These are phyloP conservation scores for Puccinia triticina DNA, from an alignment of 1,284 basidiomycete genomes.

Conservation along the genomic window DNA sequence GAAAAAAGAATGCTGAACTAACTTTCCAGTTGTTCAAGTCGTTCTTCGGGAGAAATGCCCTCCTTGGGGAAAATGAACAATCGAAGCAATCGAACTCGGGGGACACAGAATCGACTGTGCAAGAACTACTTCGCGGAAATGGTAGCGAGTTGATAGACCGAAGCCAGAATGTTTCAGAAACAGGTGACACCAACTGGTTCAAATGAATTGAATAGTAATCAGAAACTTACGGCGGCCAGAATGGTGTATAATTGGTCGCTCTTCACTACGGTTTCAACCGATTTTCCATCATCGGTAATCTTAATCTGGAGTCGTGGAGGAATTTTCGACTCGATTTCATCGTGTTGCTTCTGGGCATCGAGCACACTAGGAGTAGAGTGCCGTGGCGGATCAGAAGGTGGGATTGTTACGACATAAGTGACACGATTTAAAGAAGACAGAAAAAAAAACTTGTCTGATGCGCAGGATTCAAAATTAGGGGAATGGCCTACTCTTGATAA, in stretches of 20 bases:
- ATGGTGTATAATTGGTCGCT: conserved; percentile 3
- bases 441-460: background rate
- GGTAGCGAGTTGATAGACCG: background rate
- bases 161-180: background rate
- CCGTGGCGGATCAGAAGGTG: background rate
- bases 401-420: background rate
- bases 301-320: conserved; percentile 20
- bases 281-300: conserved; percentile 21
- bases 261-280: conserved; percentile 21
- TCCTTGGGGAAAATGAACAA: conserved; percentile 39
- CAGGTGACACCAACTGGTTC: background rate
- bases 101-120: conserved; percentile 11
- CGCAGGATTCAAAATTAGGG: background rate
- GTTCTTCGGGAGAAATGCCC: conserved; percentile 26
- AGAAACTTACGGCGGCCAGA: background rate
- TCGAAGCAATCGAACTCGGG: conserved; percentile 26
- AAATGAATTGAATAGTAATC: background rate
- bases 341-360: background rate
- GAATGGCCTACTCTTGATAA: conserved; percentile 35
- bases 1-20: background rate
- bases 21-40: conserved; percentile 25
- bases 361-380: background rate
- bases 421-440: no score
- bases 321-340: conserved; percentile 3
- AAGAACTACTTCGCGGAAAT: conserved; percentile 3